These are phyloP conservation scores for Babesia bigemina DNA, from an alignment of 169 alveolate genomes.

Conservation along the genomic window DNA sequence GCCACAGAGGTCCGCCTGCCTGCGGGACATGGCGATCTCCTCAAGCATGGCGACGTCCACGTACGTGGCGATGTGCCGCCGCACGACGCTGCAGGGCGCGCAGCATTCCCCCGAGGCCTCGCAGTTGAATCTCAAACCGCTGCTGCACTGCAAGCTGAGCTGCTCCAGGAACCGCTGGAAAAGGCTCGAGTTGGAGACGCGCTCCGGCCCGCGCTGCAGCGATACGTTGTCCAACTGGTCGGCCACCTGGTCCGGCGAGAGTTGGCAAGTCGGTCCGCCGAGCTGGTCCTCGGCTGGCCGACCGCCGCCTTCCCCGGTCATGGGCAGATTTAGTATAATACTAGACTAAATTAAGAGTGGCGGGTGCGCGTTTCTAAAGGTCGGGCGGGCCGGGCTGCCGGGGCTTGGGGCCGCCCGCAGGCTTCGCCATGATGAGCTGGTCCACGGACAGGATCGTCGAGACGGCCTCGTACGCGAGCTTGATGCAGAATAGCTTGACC, in stretches of 20 bases:
- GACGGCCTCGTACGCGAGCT: conserved; percentile 96
- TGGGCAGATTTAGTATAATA: background rate
- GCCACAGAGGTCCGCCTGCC: conserved; percentile 37
- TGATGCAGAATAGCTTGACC: conserved; percentile 94
- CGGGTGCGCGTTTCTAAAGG: conserved; percentile 27
- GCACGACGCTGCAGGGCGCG: conserved; percentile 44
- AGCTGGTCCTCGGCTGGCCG: background rate
- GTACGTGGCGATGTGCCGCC: conserved; percentile 37
- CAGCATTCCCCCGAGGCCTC: conserved; percentile 29
- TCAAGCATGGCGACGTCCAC: conserved; percentile 65
- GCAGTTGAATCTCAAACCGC: conserved; percentile 55
- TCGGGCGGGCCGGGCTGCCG: conserved; percentile 74
- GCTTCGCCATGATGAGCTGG: conserved; percentile 97
- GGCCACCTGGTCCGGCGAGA: conserved; percentile 14
- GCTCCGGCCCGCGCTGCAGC: conserved; percentile 6
- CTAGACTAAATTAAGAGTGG: background rate
- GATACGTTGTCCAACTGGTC: background rate
- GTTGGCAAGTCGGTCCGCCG: background rate
- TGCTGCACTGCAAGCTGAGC: conserved; percentile 22
- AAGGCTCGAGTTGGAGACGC: conserved; percentile 13
- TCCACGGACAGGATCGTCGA: conserved; percentile 96
- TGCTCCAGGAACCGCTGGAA: conserved; percentile 38
- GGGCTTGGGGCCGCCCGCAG: conserved; percentile 99
- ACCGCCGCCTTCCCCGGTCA: conserved; percentile 2
- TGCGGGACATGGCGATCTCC: conserved; percentile 24